Evolutionary conservation across 108 stramenopile species (phyloP).

Genomic region (Cyclotella distinguenda): DNA sequence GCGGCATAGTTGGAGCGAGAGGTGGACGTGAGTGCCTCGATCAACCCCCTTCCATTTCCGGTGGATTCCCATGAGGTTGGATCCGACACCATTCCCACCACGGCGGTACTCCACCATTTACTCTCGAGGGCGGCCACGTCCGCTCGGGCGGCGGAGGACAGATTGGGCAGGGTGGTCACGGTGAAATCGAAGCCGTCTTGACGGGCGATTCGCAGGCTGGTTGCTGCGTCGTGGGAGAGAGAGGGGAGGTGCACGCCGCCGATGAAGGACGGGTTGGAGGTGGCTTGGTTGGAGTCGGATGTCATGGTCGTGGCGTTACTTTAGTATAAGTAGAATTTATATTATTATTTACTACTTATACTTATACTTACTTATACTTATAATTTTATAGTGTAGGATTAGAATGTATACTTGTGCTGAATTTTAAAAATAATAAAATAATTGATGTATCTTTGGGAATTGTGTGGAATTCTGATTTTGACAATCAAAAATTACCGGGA

Average conservation of each 20-base stretch:
- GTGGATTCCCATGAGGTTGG: conserved; percentile 30
- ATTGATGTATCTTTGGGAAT: no score
- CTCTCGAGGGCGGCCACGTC: conserved; percentile 61
- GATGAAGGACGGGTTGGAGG: conserved; percentile 17
- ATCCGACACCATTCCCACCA: conserved; percentile 57
- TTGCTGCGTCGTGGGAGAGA: conserved; percentile 48
- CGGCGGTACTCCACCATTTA: conserved; percentile 62
- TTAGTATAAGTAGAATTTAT: background rate
- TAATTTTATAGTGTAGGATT: no score
- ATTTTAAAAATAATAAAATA: no score
- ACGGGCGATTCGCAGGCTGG: conserved; percentile 46
- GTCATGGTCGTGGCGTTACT: background rate
- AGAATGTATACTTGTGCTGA: no score
- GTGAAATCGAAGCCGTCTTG: conserved; percentile 71
- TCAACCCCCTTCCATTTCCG: conserved; percentile 3
- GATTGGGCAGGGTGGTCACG: conserved; percentile 57
- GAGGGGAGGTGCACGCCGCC: conserved; percentile 23
- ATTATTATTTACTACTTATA: background rate
- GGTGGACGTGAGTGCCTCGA: conserved; percentile 13
- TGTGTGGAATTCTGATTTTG: no score
- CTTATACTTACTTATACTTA: no score
- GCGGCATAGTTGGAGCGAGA: no score
- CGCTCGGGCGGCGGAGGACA: conserved; percentile 14
- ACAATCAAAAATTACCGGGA: no score
- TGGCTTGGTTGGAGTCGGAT: background rate